Percentiles rank a stretch among this genome's conserved stretches.
Evolutionary conservation across 108 stramenopile species (phyloP).

Genomic region (Cyclotella atomus): DNA sequence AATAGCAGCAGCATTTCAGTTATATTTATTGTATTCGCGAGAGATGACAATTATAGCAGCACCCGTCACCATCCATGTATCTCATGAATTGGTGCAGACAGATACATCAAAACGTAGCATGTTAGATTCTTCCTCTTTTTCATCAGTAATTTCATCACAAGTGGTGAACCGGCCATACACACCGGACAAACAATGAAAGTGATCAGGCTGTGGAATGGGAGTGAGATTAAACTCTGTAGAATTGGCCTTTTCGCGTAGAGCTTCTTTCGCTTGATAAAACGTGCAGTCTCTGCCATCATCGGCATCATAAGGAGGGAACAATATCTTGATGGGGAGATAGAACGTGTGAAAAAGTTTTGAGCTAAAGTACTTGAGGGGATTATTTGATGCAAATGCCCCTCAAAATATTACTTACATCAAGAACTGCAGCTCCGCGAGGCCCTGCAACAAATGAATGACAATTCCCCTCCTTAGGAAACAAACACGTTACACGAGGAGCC

Average conservation of each 20-base stretch:
- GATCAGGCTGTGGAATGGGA: constrained; percentile 79
- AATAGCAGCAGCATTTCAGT: too few relatives aligned
- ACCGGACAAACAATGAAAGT: constrained; percentile 84
- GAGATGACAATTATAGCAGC: too few relatives aligned
- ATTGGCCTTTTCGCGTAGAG: constrained; percentile 4
- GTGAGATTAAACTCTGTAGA: constrained; percentile 45
- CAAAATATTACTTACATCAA: constrained; percentile 58
- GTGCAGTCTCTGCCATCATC: constrained; percentile 87
- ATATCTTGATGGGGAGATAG: constrained; percentile 28
- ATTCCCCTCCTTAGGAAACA: constrained; percentile 87
- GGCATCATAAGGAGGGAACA: constrained; percentile 93
- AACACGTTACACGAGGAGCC: constrained; percentile 75
- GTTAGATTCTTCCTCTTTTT: background rate
- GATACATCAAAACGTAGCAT: background rate
- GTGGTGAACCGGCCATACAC: constrained; percentile 66
- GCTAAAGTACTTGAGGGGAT: background rate
- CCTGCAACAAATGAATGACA: constrained; percentile 93
- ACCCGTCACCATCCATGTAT: too few relatives aligned
- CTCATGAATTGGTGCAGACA: background rate
- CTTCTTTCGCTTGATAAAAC: constrained; percentile 75
- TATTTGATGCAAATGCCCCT: background rate
- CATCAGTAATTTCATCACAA: constrained; percentile 12
- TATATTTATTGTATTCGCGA: too few relatives aligned
- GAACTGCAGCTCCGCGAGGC: constrained; percentile 84
- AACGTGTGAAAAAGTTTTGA: background rate